Evolutionary conservation across 352 stramenopile species (phyloP).

Genomic region (Phytophthora megakarya): DNA sequence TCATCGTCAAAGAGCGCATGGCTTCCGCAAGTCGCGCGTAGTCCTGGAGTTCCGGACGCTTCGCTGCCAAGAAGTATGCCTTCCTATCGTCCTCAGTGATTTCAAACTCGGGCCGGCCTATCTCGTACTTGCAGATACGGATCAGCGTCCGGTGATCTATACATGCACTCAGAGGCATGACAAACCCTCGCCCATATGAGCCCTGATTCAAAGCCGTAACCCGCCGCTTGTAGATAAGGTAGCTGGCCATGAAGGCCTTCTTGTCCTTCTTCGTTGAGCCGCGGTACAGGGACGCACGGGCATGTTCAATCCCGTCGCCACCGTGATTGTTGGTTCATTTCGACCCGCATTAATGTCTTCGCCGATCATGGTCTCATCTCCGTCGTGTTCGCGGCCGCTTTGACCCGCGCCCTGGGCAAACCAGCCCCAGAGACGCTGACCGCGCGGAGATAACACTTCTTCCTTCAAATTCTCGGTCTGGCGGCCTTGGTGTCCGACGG

Average conservation of each 20-base stretch:
- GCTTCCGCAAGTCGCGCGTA: neutral
- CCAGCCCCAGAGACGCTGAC: neutral
- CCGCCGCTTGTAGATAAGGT: neutral
- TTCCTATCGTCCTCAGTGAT: slow-evolving; percentile 13
- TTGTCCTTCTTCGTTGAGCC: slow-evolving; percentile 36
- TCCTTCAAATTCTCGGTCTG: slow-evolving; percentile 12
- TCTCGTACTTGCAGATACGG: slow-evolving; percentile 18
- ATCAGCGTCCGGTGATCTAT: slow-evolving; percentile 21
- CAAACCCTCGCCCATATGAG: neutral
- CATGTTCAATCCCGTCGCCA: neutral
- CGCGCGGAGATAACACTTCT: neutral
- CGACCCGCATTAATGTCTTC: neutral
- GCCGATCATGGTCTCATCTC: neutral
- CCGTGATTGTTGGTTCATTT: neutral
- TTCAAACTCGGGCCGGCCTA: slow-evolving; percentile 4
- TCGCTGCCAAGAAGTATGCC: slow-evolving; percentile 13
- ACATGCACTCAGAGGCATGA: slow-evolving; percentile 18
- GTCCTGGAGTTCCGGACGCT: slow-evolving; percentile 1
- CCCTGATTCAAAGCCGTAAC: neutral
- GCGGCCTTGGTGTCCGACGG: neutral
- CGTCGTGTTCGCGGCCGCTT: neutral
- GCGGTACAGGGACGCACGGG: neutral
- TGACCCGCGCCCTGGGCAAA: neutral
- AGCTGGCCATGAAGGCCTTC: neutral
- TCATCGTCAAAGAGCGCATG: slow-evolving; percentile 12